Evolutionary conservation across 805 yeast species (phyloP).

Genomic region (Yamadazyma olivae): DNA sequence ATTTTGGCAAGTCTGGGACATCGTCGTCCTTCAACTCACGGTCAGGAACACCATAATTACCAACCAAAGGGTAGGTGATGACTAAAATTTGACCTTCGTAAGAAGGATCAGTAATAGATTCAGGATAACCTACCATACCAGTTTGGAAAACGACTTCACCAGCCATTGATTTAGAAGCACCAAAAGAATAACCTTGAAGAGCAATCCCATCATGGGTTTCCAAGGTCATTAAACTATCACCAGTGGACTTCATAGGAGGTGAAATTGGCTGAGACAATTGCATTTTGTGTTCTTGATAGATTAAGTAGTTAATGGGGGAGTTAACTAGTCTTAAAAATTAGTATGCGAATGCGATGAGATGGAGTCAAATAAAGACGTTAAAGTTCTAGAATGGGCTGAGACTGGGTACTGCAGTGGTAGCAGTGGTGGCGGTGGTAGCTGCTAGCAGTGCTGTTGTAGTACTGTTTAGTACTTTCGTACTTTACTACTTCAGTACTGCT

Average conservation of each 20-base stretch:
- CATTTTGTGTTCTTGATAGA: neutral
- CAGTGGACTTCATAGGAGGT: conserved; percentile 83
- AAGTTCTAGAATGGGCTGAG: too few relatives aligned
- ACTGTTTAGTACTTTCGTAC: too few relatives aligned
- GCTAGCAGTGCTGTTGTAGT: too few relatives aligned
- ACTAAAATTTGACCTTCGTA: conserved; percentile 97
- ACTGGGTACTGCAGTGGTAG: too few relatives aligned
- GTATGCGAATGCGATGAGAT: conserved; percentile 1
- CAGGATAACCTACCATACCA: conserved; percentile 99
- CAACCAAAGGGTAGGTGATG: conserved; percentile 93
- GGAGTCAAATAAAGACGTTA: too few relatives aligned
- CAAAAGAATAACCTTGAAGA: conserved; percentile 94
- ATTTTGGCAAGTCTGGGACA: conserved; percentile 74
- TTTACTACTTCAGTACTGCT: too few relatives aligned
- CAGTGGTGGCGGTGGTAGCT: neutral
- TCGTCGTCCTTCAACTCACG: conserved; percentile 61
- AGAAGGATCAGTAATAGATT: conserved; percentile 96
- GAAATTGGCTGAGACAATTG: conserved; percentile 69
- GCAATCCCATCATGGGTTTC: conserved; percentile 85
- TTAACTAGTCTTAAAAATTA: neutral
- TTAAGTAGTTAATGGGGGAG: too few relatives aligned
- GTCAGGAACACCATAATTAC: conserved; percentile 99
- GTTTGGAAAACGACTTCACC: conserved; percentile 99
- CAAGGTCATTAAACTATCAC: conserved; percentile 80
- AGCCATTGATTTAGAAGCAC: conserved; percentile 84